These are phyloP conservation scores for Arthrobotrys iridis DNA, from an alignment of 2,329 filamentous ascomycete species.

Conservation along the genomic window DNA sequence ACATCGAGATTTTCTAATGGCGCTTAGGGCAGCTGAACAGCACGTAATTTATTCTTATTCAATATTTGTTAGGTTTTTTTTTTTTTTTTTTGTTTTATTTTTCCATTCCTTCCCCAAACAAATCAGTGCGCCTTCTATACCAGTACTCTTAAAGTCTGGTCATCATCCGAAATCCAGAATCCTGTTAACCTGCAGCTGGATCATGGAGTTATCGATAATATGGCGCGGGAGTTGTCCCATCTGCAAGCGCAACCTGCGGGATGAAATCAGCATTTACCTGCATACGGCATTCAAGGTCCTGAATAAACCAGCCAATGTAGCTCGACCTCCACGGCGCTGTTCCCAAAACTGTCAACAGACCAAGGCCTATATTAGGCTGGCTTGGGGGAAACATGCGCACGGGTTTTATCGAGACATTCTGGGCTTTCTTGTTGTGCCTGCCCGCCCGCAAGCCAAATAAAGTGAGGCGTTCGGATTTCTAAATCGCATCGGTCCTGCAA, in stretches of 20 bases:
- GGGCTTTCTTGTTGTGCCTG: not conserved
- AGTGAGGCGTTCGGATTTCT: constrained; percentile 32
- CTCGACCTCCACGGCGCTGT: not conserved
- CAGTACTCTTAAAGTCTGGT: constrained; percentile 5
- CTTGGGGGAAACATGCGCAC: constrained; percentile 3
- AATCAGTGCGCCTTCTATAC: not conserved
- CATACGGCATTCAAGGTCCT: constrained; percentile 5
- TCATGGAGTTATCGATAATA: not conserved
- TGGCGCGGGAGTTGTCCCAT: constrained; percentile 5
- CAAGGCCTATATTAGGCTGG: constrained; percentile 27
- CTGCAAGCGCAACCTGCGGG: constrained; percentile 28
- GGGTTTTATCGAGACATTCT: too few relatives aligned
- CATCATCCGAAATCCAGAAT: not conserved
- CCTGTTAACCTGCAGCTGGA: not conserved
- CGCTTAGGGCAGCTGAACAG: constrained; percentile 16
- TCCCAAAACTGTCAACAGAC: constrained; percentile 30
- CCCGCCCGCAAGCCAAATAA: constrained; percentile 7
- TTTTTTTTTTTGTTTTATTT: constrained; percentile 34
- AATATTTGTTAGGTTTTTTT: too few relatives aligned
- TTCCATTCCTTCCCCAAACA: constrained; percentile 2
- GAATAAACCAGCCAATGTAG: constrained; percentile 7
- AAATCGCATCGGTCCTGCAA: constrained; percentile 18
- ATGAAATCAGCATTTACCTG: constrained; percentile 18
- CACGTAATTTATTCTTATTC: too few relatives aligned
- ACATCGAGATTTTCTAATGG: not conserved